Base-by-base conservation (phyloP, 1,139 yeast genomes). In the Protomyces arabidopsidicola region DNA sequence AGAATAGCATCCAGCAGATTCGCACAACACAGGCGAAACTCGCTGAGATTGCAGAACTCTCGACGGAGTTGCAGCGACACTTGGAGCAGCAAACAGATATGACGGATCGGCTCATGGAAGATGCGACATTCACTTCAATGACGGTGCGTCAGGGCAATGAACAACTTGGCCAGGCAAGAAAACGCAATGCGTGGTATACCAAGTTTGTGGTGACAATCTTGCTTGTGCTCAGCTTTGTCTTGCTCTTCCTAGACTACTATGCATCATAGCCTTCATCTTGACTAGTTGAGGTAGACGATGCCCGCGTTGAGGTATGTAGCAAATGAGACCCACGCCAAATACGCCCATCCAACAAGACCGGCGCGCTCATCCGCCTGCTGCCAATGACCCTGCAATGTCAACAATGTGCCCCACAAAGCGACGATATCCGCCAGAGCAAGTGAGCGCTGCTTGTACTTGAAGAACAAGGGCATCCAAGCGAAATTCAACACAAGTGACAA, bases 101-200 rank as follows among this genome's bases (percentile, higher is more conserved):
- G 72, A 88, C 93, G 45, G 80, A 82, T 65, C 78, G 80, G 51
- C 78, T 93, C 67, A 75, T 86, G 65, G 88, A 86, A 65, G 87
- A 86, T 67, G 95, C 89, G 66, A 85, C 84, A 65, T 84, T 83
- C 68, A 84, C 90, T 1, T 84, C 86, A 63, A 71, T 81, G 3
- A 91, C 91, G 70, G 84, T 93, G 38, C 76, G 77, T 22, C 78
- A 82, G 72, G 98, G 97, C 36, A 91, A 91, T 74, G 80, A 81
- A 68, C 86, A 86, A 66, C 78, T 93, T 68, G 80, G 81, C 60
- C 83, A 82, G 68, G 96, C 97, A 1, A 86, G 88, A 51, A 79
- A 79, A 55, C 78, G 86, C 57, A 88, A 90, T 45, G 56, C 51
- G 45, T 51, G 56, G 24, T 45, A 51, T 31, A 45, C 61, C 22